Base-by-base conservation (phyloP, 164 flowering plant species). In the Stephania yunnanensis region DNA sequence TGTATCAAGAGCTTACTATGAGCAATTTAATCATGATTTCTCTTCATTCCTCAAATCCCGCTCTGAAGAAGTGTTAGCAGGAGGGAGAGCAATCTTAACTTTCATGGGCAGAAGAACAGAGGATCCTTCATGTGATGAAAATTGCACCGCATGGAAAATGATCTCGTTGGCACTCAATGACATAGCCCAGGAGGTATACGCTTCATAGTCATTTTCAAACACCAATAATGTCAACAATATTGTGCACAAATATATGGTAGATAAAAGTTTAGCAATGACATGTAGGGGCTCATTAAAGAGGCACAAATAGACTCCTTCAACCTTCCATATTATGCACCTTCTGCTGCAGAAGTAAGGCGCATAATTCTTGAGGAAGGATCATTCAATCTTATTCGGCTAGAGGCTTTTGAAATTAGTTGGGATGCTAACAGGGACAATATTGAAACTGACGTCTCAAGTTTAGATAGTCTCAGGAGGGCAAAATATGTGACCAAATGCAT, bases 71-170 rank as follows among this genome's bases (percentile, higher is more conserved):
- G 1, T 89, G 46, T 82, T 87, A 30, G 10, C 48, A 2, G 86
- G 84, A 11, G 92, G 94, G 4, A 78, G 81, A 5, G 87, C 85
- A 89, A 87, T 89, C 65, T 61, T 90, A 11, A 90, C 87, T 7
- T 4, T 86, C 22, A 5, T 87, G 66, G 92, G 94, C 0, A 76
- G 87, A 30, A 81, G 76, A 45, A 81, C 78, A 53, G 80, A 69
- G 2, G 85, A 90, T 63, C 87, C 82, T 3, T 55, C 78, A 0
- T 78, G 80, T 75, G 79, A 79, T 70, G 87, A 80, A 2, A 66
- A 85, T 36, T 84, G 85, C 69, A 73, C 69, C 50, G 55, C 71
- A 7, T 85, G 86, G 87, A 85, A 86, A 76, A 81, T 87, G 19
- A 2, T 87, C 46, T 83, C 85, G 1, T 20, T 19, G 45, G 84